Evolutionary conservation across 2,329 filamentous ascomycete genomes (phyloP).

Genomic region (Penicillium oxalicum): DNA sequence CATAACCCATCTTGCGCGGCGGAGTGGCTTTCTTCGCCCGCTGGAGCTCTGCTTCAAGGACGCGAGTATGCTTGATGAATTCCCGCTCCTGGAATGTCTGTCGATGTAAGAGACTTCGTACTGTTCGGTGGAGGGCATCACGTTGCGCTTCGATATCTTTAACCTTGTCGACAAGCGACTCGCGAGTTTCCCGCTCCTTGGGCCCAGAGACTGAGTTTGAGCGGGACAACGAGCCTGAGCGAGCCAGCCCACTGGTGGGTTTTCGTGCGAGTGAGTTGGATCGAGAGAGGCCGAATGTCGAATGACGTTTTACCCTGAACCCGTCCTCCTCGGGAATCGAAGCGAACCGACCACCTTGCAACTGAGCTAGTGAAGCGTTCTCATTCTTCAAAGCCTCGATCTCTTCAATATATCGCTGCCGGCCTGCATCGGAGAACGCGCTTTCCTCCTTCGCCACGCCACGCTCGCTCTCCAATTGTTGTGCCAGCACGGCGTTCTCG

Average conservation of each 20-base stretch:
- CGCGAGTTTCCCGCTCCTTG: conserved; percentile 57
- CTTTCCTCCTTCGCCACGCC: conserved; percentile 58
- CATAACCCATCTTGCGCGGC: conserved; percentile 71
- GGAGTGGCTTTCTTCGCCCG: conserved; percentile 59
- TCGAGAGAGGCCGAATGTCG: conserved; percentile 51
- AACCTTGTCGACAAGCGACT: conserved; percentile 68
- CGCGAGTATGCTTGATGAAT: conserved; percentile 71
- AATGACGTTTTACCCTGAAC: conserved; percentile 40
- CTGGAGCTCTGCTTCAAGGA: conserved; percentile 72
- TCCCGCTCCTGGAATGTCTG: conserved; percentile 80
- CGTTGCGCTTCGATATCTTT: conserved; percentile 93
- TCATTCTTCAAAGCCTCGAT: conserved; percentile 58
- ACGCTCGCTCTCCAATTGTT: too few relatives aligned
- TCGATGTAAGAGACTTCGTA: conserved; percentile 77
- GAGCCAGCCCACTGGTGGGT: conserved; percentile 34
- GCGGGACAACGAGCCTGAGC: conserved; percentile 51
- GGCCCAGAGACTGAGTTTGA: conserved; percentile 46
- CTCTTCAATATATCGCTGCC: conserved; percentile 78
- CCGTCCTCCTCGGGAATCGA: conserved; percentile 57
- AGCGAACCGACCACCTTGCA: conserved; percentile 48
- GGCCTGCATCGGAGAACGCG: conserved; percentile 55
- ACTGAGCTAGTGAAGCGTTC: conserved; percentile 43
- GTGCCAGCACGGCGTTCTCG: too few relatives aligned
- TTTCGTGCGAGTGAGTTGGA: conserved; percentile 63
- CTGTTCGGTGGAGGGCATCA: conserved; percentile 80